Evolutionary conservation across 495 filamentous ascomycete species (phyloP).

Genomic region (Trichoderma gamsii): DNA sequence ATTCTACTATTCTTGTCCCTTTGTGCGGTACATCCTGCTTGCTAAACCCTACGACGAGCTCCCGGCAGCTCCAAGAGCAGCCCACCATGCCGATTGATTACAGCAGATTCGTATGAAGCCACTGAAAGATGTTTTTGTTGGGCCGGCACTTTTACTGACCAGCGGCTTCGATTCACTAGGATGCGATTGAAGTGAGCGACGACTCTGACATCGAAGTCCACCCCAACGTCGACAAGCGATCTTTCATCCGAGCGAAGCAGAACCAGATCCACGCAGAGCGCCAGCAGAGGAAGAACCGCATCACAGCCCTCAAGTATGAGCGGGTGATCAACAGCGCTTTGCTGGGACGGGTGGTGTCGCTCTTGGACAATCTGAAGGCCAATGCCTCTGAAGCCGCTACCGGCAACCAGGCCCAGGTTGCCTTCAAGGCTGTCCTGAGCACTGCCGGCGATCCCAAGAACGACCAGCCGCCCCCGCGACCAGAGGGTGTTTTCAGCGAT

Average conservation of each 20-base stretch:
- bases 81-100: constrained; percentile 81
- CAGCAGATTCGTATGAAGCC: constrained; percentile 73
- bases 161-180: background rate
- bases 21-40: background rate
- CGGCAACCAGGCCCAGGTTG: constrained; percentile 64
- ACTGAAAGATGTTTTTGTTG: background rate
- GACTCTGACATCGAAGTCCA: constrained; percentile 98
- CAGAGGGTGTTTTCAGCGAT: constrained; percentile 68
- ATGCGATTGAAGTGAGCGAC: constrained; percentile 71
- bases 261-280: constrained; percentile 91
- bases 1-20: background rate
- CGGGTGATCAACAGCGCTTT: constrained; percentile 88
- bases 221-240: constrained; percentile 96
- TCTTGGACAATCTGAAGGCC: constrained; percentile 62
- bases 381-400: constrained; percentile 55
- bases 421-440: constrained; percentile 84
- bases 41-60: background rate
- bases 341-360: constrained; percentile 69
- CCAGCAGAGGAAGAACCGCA: constrained; percentile 73
- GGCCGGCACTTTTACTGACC: background rate
- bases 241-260: constrained; percentile 97
- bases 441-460: constrained; percentile 60
- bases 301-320: constrained; percentile 88
- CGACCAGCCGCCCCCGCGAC: constrained; percentile 66
- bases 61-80: background rate